Evolutionary conservation across 371 early-diverging fungal species (phyloP), one percentile per base, ranked within the genome.

Genomic region (Mucor piriformis): DNA sequence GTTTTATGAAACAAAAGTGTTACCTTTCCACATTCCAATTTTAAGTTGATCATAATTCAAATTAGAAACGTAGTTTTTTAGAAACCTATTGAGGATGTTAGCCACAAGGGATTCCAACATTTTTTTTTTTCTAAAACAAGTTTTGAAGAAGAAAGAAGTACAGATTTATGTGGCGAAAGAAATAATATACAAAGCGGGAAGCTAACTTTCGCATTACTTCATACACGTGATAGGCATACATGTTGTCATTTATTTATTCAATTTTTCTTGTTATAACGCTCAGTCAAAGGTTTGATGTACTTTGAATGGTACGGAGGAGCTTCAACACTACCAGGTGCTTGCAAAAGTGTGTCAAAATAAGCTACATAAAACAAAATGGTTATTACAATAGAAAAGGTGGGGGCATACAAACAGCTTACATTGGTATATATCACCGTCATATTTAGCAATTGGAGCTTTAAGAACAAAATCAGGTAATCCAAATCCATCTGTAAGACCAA

Each of bases 1-100:
- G 38, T 15, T 11, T 38, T 38, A 38, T 38, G 15, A 13, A n/a
- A 38, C 38, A 38, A 13, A 15, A 6, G 6, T 0, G 38, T 42
- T 80, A 88, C 93, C 95, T 56, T 85, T 82, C 94, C 94, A 95
- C 35, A 95, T 88, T 13, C 91, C 93, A 50, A 95, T 82, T 50
- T 87, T 90, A 18, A 95, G 82, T 73, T 95, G 95, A 29, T 88
- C 88, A 32, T 90, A 89, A 63, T 93, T 93, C 18, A 95, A 77
- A 70, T 94, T 93, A 50, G 86, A 88, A 11, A 94, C 92, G 76
- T 94, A 93, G 63, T 87, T 91, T 52, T 94, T 94, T 21, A 94
- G 85, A 58, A 93, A 73, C 63, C 88, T 78, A 65, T 93, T 93
- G 48, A 92, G 80, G 33, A 93, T 78, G 32, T 78, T 84, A 10